phyloP scores from a whole-genome alignment of 257 asterid species.

The Solanum lycopersicoides region DNA sequence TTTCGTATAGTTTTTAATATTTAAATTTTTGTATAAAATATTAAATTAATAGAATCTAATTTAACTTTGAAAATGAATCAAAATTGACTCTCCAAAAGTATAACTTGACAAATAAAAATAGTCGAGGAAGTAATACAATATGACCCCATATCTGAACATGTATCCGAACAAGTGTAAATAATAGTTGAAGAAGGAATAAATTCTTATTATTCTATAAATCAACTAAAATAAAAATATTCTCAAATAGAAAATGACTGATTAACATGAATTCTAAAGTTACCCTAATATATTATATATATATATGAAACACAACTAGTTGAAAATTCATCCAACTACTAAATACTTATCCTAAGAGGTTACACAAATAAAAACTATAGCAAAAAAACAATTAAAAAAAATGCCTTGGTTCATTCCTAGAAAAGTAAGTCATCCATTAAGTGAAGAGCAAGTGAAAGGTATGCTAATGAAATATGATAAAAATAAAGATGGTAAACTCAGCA shows the following conservation, averaged over 20 bases:
- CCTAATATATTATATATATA: not conserved
- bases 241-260: not conserved
- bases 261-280: not conserved
- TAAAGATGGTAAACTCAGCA: slow-evolving; percentile 2
- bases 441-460: not conserved
- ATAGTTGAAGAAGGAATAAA: not conserved
- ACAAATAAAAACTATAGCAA: not conserved
- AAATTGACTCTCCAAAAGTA: too few relatives aligned
- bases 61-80: too few relatives aligned
- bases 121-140: not conserved
- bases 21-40: too few relatives aligned
- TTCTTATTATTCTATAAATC: not conserved
- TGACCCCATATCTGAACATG: not conserved
- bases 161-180: not conserved
- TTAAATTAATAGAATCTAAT: too few relatives aligned
- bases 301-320: not conserved
- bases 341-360: not conserved
- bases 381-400: not conserved
- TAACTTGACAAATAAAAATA: too few relatives aligned
- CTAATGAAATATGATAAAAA: slow-evolving; percentile 4
- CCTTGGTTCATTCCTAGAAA: not conserved
- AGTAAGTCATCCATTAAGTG: not conserved
- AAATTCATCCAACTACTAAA: not conserved
- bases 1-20: too few relatives aligned
- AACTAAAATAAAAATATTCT: too few relatives aligned